A percentile compares a stretch with the other conserved stretches of the same genome.
Conservation (phyloP, 371 early-diverging fungal species). For the Saksenaea oblongispora region DNA sequence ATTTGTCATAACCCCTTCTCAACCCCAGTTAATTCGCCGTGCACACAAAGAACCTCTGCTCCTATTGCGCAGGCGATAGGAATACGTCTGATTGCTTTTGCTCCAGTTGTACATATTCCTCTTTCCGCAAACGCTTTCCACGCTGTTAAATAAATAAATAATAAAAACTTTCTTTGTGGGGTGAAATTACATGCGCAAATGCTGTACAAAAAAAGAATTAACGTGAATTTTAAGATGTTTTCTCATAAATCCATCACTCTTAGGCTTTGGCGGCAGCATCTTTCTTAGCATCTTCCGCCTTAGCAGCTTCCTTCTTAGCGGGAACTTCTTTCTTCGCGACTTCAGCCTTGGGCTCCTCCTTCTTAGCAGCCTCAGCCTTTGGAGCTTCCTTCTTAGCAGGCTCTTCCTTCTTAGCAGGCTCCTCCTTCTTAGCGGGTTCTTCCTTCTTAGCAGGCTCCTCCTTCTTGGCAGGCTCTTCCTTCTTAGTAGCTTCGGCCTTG, state of each 20-base stretch:
- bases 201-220: constrained; percentile 1
- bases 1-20: constrained; percentile 11
- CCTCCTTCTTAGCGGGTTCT: constrained; percentile 10
- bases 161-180: not conserved
- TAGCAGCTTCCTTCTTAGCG: constrained; percentile 4
- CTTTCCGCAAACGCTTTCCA: not conserved
- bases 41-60: not conserved
- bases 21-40: constrained; percentile 3
- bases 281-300: constrained; percentile 15
- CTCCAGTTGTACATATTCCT: not conserved
- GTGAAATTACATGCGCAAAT: constrained; percentile 1
- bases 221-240: not conserved
- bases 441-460: constrained; percentile 13
- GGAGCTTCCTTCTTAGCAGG: constrained; percentile 15
- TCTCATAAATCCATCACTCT: not conserved
- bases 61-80: not conserved
- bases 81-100: not conserved
- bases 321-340: constrained; percentile 18
- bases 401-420: constrained; percentile 5
- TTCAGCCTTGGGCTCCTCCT: constrained; percentile 14
- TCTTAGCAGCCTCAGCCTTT: constrained; percentile 8
- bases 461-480: not conserved
- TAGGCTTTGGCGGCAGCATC: not conserved
- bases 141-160: not conserved
- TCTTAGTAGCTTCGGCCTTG: not conserved